Evolutionary conservation across 2,329 filamentous ascomycete genomes (phyloP), one percentile per base, ranked within the genome.

Genomic region (Phyllosticta capitalensis): DNA sequence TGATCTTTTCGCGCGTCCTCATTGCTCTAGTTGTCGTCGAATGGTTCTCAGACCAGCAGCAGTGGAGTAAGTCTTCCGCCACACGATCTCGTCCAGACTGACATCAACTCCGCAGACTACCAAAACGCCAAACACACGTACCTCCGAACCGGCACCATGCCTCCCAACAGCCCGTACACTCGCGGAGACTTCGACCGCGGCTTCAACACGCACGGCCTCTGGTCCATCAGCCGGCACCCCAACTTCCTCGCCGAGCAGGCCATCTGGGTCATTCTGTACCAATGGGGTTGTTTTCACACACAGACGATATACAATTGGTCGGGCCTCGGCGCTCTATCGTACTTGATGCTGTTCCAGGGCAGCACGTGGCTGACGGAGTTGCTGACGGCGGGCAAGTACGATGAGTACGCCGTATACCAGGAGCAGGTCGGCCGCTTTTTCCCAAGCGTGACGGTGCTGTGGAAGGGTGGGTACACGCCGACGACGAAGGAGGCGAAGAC

Each of bases 241-340:
- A 99, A 99, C 73, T 99, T 97, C 69, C 84, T 89, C 5, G 90
- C 89, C 5, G 94, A 99, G 75, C 94, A 97, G 75, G 79, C 85
- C 28, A 85, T 97, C 67, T 99, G 94, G 94, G 80, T 95, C 58
- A 77, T 85, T 9, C 74, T 97, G 56, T 97, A 97, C 73, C 83
- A 90, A 68, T 99, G 92, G 94, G 84, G 83, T 65, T 92, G 88
- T 73, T 87, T 84, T 69, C 82, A 85, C 58, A 89, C 86, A 30
- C 81, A 85, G 59, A 84, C 80, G 1, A 78, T 86, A 50, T 86
- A 86, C 70, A 92, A 88, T 73, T 99, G 92, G 90, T 85, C 88
- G 1, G 83, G 83, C 55, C 71, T 83, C 9, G 94, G 92, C 9
- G 81, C 86, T 0, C 68, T 86, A 4, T 78, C 79, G 53, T 87